These are phyloP conservation scores for Wickerhamiella brachini DNA, from an alignment of 805 yeast species.

Conservation along the genomic window DNA sequence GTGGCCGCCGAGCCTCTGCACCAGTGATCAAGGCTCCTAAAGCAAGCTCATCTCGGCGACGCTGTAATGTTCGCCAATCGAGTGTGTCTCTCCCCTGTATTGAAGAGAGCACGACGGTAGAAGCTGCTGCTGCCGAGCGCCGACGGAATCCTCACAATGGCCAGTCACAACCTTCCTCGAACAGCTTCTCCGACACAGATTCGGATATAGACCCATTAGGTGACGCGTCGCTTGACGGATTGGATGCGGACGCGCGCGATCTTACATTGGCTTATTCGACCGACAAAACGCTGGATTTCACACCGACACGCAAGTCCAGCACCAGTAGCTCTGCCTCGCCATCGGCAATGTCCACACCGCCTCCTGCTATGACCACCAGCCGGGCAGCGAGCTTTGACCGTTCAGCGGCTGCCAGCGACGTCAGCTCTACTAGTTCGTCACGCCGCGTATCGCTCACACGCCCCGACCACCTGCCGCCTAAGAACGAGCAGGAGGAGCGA, in stretches of 20 bases:
- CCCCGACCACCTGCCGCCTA: conserved; percentile 56
- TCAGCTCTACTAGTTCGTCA: conserved; percentile 1
- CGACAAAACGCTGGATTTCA: not conserved
- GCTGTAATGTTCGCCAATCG: not conserved
- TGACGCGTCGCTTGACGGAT: conserved; percentile 19
- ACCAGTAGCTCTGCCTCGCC: not conserved
- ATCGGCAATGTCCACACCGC: not conserved
- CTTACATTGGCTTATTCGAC: conserved; percentile 21
- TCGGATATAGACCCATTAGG: conserved; percentile 2
- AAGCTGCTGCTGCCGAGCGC: not conserved
- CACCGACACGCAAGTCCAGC: not conserved
- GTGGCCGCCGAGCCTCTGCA: not conserved
- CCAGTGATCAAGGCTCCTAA: not conserved
- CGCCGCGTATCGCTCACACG: conserved; percentile 36
- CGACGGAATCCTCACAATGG: not conserved
- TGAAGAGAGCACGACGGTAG: conserved; percentile 1
- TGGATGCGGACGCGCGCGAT: conserved; percentile 26
- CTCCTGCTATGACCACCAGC: not conserved
- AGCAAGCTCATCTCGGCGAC: not conserved
- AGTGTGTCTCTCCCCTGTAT: conserved; percentile 5
- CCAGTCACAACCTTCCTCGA: not conserved
- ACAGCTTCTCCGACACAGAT: conserved; percentile 16
- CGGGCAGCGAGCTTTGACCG: not conserved
- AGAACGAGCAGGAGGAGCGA: conserved; percentile 35
- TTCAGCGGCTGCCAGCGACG: not conserved